These are phyloP conservation scores for Aristolochia fimbriata DNA, from an alignment of 164 flowering plant species.

Conservation along the genomic window DNA sequence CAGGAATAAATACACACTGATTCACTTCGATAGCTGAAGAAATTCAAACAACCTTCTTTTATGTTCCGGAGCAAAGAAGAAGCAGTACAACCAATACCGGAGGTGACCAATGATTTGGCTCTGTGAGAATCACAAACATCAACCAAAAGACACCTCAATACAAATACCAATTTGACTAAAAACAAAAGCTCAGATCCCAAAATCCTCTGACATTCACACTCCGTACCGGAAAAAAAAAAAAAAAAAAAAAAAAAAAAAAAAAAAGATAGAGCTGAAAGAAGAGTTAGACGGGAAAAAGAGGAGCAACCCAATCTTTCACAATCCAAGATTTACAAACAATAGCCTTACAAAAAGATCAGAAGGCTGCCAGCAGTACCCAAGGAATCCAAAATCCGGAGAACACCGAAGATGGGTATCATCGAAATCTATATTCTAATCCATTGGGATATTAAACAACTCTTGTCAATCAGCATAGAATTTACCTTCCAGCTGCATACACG, in stretches of 20 bases:
- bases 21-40: background rate
- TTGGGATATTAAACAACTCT: conserved; percentile 7
- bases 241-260: background rate
- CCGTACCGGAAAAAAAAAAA: conserved; percentile 2
- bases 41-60: conserved; percentile 1
- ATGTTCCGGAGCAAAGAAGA: background rate
- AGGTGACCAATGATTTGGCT: background rate
- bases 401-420: conserved; percentile 26
- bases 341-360: conserved; percentile 1
- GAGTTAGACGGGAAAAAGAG: no score
- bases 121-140: background rate
- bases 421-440: conserved; percentile 7
- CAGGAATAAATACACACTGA: background rate
- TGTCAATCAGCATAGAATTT: conserved; percentile 23
- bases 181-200: conserved; percentile 15
- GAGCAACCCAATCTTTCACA: background rate
- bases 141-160: background rate
- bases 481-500: conserved; percentile 38
- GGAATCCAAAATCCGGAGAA: conserved; percentile 2
- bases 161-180: background rate
- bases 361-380: background rate
- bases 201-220: conserved; percentile 8
- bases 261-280: background rate
- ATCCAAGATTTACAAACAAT: conserved; percentile 3
- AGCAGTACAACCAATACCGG: background rate